phyloP scores from a whole-genome alignment of 371 early-diverging fungal genomes.

The Mortierella sp. region DNA sequence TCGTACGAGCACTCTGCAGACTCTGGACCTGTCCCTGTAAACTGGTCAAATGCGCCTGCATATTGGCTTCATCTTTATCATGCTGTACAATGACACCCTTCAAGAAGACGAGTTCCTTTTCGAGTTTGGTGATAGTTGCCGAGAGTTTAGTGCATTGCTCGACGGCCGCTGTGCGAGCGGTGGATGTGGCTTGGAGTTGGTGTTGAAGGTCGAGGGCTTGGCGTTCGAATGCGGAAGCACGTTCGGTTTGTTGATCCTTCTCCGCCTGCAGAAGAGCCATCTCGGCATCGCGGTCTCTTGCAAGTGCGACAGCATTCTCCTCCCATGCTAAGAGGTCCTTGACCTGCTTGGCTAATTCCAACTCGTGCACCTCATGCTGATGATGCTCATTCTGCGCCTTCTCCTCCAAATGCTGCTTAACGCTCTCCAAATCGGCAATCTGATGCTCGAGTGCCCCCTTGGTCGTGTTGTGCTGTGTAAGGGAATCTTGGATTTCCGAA shows the following conservation, averaged over 20 bases:
- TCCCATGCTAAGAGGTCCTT: conserved; percentile 19
- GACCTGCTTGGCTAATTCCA: conserved; percentile 3
- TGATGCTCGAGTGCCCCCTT: conserved; percentile 59
- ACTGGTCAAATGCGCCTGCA: not conserved
- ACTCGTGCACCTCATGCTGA: conserved; percentile 14
- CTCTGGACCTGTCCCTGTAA: conserved; percentile 18
- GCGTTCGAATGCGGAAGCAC: not conserved
- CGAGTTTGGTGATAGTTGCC: conserved; percentile 4
- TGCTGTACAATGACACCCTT: not conserved
- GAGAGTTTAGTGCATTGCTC: conserved; percentile 18
- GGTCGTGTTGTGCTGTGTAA: not conserved
- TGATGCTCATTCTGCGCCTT: conserved; percentile 5
- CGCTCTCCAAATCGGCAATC: conserved; percentile 24
- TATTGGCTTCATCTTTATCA: conserved; percentile 16
- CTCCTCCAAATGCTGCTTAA: conserved; percentile 3
- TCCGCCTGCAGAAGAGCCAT: conserved; percentile 8
- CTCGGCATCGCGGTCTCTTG: conserved; percentile 4
- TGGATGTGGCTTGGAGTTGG: not conserved
- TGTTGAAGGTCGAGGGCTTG: not conserved
- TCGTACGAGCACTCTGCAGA: conserved; percentile 11
- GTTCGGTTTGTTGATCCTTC: conserved; percentile 1
- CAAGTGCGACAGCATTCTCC: conserved; percentile 11
- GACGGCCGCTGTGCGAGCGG: conserved; percentile 11
- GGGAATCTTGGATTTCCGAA: conserved; percentile 19
- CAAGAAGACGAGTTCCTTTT: conserved; percentile 12